Evolutionary conservation across 306 rosid species (phyloP).

Genomic region (Lathyrus sativus): DNA sequence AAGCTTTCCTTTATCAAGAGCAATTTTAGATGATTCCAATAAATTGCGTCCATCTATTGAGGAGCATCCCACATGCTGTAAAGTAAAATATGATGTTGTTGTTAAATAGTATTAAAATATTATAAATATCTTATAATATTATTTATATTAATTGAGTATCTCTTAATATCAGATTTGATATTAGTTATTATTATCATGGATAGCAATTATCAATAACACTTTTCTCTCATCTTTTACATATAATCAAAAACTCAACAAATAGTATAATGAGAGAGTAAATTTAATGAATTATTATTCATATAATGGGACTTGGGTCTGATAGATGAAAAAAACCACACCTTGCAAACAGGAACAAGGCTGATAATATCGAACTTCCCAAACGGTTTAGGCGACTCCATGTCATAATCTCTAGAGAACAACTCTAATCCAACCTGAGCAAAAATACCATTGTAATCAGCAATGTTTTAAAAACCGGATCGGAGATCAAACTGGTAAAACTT

Average conservation of each 20-base stretch:
- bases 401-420: conserved; percentile 82
- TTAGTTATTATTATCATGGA: too few relatives aligned
- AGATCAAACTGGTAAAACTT: too few relatives aligned
- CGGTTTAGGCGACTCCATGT: conserved; percentile 73
- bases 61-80: conserved; percentile 83
- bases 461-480: too few relatives aligned
- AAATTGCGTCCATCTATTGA: conserved; percentile 91
- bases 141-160: too few relatives aligned
- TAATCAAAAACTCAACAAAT: not conserved
- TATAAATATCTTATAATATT: too few relatives aligned
- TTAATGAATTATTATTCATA: conserved; percentile 31
- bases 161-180: too few relatives aligned
- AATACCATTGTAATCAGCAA: conserved; percentile 21
- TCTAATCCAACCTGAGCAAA: conserved; percentile 81
- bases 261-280: conserved; percentile 19
- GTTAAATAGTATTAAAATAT: conserved; percentile 3
- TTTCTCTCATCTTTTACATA: too few relatives aligned
- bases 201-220: too few relatives aligned
- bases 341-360: conserved; percentile 88
- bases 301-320: not conserved
- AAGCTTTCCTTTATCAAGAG: conserved; percentile 98
- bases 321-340: conserved; percentile 54
- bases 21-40: conserved; percentile 84
- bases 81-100: conserved; percentile 21
- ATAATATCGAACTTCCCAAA: conserved; percentile 70